These are phyloP conservation scores for Trichoderma koningiopsis DNA, from an alignment of 2,329 filamentous ascomycete genomes.

Conservation along the genomic window DNA sequence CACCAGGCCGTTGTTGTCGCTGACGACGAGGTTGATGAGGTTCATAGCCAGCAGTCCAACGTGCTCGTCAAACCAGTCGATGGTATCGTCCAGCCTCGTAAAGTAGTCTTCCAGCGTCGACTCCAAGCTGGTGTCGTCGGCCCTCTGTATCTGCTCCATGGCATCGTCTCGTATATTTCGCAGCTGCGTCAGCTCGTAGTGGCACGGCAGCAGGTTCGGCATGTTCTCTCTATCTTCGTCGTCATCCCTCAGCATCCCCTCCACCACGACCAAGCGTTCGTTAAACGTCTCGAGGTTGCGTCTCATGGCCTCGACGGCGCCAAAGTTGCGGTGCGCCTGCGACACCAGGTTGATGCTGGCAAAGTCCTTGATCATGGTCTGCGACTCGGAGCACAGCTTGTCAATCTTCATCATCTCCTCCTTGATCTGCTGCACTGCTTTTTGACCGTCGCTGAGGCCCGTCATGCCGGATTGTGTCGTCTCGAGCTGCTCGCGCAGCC, in stretches of 20 bases:
- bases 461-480: conserved; percentile 92
- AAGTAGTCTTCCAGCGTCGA: conserved; percentile 90
- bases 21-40: conserved; percentile 81
- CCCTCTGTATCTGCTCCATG: conserved; percentile 89
- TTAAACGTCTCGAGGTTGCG: conserved; percentile 86
- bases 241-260: conserved; percentile 78
- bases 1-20: conserved; percentile 84
- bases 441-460: conserved; percentile 85
- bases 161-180: conserved; percentile 94
- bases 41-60: conserved; percentile 87
- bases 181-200: conserved; percentile 89
- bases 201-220: conserved; percentile 84
- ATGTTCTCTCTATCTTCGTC: conserved; percentile 86
- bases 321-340: conserved; percentile 95
- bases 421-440: conserved; percentile 88
- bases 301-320: conserved; percentile 91
- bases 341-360: conserved; percentile 88
- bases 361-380: conserved; percentile 97
- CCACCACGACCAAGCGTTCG: conserved; percentile 72
- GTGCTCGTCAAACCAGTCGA: conserved; percentile 96
- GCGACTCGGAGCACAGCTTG: conserved; percentile 92
- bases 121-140: conserved; percentile 72
- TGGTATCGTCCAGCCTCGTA: conserved; percentile 77
- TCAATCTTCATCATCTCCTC: conserved; percentile 99
- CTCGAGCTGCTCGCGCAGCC: conserved; percentile 88